A percentile compares a stretch with the other conserved stretches of the same genome.
These are phyloP conservation scores for Thraustotheca clavata DNA, from an alignment of 352 stramenopile genomes.

Conservation along the genomic window DNA sequence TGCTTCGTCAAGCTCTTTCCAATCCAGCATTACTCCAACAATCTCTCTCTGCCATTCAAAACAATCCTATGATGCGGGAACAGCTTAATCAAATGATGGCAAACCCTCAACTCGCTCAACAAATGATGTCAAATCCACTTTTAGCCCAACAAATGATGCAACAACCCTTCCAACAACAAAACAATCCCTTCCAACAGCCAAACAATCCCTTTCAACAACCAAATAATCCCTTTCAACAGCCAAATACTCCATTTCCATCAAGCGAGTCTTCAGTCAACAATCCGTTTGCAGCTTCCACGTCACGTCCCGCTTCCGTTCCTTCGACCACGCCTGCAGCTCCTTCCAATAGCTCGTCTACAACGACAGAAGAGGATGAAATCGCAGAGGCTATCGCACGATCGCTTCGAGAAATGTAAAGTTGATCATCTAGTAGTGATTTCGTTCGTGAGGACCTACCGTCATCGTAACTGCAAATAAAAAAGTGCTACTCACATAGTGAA, in stretches of 20 bases:
- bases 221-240: too few species aligned
- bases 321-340: constrained; percentile 24
- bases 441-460: not conserved
- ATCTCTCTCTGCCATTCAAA: constrained; percentile 56
- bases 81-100: constrained; percentile 77
- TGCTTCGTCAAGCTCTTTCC: constrained; percentile 66
- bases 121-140: constrained; percentile 37
- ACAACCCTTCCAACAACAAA: not conserved
- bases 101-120: constrained; percentile 62
- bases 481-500: too few species aligned
- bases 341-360: constrained; percentile 26
- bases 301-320: not conserved
- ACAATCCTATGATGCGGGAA: constrained; percentile 75
- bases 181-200: not conserved
- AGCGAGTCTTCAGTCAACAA: constrained; percentile 27
- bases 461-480: too few species aligned
- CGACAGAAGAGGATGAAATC: constrained; percentile 76
- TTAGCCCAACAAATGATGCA: not conserved
- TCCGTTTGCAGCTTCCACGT: constrained; percentile 19
- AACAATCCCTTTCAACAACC: too few species aligned
- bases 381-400: constrained; percentile 66
- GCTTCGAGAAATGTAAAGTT: constrained; percentile 51
- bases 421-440: not conserved
- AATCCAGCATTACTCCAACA: constrained; percentile 63
- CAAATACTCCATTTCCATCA: constrained; percentile 6